Evolutionary conservation across 2,329 filamentous ascomycete species (phyloP), one percentile per base, ranked within the genome.

Genomic region (Ophiocordyceps camponoti-leonardi): DNA sequence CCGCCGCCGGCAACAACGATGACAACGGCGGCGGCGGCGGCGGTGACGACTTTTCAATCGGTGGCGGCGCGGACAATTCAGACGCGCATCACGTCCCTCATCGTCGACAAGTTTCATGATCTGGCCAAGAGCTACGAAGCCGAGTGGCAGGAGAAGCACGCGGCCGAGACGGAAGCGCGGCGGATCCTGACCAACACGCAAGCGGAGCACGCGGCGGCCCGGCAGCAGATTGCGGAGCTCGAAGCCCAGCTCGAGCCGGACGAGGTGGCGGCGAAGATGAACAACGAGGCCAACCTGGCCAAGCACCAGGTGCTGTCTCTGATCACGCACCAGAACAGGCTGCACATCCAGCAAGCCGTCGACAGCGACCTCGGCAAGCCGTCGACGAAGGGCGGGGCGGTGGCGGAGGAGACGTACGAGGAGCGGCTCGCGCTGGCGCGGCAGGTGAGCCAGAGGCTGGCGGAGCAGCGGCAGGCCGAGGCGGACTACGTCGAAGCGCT

Each of bases 131-230:
- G 71, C 46, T 86, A 86, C 55, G 85, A 92, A 48, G 75, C 80
- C 26, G 83, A 90, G 57, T 75, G 85, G 54, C 72, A 74, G 45
- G 82, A 87, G 51, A 86, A 85, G 56, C 77, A 86, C 45, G 70
- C 73, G 18, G 77, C 77, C 3, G 79, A 83, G 54, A 72, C 72
- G 23, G 83, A 84, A 57, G 80, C 80, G 3, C 75, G 75, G 44
- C 70, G 76, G 16, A 75, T 81, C 46, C 68, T 86, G 16, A 68
- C 70, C 49, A 81, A 80, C 52, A 79, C 82, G 0, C 75, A 83
- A 50, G 69, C 73, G 30, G 84, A 90, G 56, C 68, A 86, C 4
- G 71, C 74, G 41, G 64, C 67, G 1, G 66, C 82, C 16, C 73
- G 71, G 13, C 71, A 76, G 47, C 72, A 80, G 51, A 71, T 81